These are phyloP conservation scores for Argentina anserina DNA, from an alignment of 306 rosid species.

Conservation along the genomic window DNA sequence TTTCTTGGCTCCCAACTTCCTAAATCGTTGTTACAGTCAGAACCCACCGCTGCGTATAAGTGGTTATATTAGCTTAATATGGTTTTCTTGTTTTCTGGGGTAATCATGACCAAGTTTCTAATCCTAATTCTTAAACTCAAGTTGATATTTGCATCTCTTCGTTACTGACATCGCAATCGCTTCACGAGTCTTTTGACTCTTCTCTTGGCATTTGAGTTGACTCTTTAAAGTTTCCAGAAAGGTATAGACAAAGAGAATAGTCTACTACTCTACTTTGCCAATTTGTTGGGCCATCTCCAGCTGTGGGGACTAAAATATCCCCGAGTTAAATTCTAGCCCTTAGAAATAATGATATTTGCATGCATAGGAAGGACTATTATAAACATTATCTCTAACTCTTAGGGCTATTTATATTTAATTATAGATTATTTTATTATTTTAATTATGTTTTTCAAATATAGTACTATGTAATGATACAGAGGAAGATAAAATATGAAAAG, in stretches of 20 bases:
- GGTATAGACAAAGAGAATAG: background rate
- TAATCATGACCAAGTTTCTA: background rate
- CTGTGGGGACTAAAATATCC: too few relatives aligned
- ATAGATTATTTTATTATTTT: too few relatives aligned
- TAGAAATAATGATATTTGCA: too few relatives aligned
- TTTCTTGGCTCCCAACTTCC: background rate
- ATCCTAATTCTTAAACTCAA: background rate
- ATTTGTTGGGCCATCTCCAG: too few relatives aligned
- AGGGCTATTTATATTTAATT: too few relatives aligned
- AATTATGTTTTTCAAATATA: too few relatives aligned
- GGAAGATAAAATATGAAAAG: too few relatives aligned
- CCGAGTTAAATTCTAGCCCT: too few relatives aligned
- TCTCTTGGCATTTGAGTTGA: background rate
- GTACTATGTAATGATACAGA: too few relatives aligned
- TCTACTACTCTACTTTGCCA: background rate
- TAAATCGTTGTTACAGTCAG: background rate
- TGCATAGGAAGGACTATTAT: too few relatives aligned
- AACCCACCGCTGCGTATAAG: background rate
- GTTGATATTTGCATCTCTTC: background rate
- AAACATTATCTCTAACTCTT: too few relatives aligned
- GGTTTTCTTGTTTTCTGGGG: background rate
- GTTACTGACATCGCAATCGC: background rate
- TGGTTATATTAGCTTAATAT: background rate
- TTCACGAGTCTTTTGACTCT: background rate
- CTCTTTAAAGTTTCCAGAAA: background rate